Evolutionary conservation across 2,329 filamentous ascomycete genomes (phyloP).

Genomic region (Hypomyces rosellus): DNA sequence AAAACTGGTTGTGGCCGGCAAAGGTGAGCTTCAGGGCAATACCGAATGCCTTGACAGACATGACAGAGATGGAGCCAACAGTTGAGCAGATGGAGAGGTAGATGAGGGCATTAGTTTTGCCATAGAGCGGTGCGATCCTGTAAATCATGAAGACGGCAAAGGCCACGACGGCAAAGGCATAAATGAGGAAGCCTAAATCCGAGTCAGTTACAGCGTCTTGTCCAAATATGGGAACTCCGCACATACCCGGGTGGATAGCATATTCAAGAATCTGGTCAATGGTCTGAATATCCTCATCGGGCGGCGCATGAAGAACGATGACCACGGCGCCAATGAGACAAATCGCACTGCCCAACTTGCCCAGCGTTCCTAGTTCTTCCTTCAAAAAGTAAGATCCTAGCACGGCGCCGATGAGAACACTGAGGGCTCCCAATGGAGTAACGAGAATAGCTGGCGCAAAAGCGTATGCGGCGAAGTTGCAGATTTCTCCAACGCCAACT

Average conservation of each 20-base stretch:
- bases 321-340: constrained; percentile 95
- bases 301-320: constrained; percentile 93
- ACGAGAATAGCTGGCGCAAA: constrained; percentile 98
- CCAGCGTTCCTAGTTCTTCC: constrained; percentile 82
- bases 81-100: constrained; percentile 98
- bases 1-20: constrained; percentile 89
- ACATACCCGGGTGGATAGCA: constrained; percentile 79
- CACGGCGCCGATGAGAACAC: constrained; percentile 90
- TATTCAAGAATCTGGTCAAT: constrained; percentile 89
- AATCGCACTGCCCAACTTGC: constrained; percentile 91
- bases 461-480: constrained; percentile 96
- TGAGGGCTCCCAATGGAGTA: constrained; percentile 86
- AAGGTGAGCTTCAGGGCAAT: constrained; percentile 96
- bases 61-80: constrained; percentile 94
- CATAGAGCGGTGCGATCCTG: constrained; percentile 79
- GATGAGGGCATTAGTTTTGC: constrained; percentile 91
- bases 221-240: constrained; percentile 18
- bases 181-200: constrained; percentile 76
- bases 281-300: constrained; percentile 83
- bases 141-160: constrained; percentile 97
- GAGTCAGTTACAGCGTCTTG: constrained; percentile 6
- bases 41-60: constrained; percentile 98
- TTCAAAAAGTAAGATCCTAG: constrained; percentile 90
- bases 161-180: constrained; percentile 69
- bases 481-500: constrained; percentile 91